Evolutionary conservation across 192 early-diverging fungal genomes (phyloP), one percentile per base, ranked within the genome.

Genomic region (Umbelopsis sp.): DNA sequence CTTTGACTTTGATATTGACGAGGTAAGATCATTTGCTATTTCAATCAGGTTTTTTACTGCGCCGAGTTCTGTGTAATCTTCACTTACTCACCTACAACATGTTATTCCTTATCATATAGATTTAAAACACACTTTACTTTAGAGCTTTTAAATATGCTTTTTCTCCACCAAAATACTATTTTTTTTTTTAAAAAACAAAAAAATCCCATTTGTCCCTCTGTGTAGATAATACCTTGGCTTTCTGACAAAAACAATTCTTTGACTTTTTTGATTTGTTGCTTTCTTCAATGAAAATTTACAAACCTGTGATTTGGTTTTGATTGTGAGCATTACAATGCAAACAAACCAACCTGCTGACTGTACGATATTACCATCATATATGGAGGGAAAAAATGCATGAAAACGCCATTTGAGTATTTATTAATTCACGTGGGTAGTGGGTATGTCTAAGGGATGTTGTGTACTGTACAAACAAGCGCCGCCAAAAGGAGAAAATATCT

Each of bases 1-100:
- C 76, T 87, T 94, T 74, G 95, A 97, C 77, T 94, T 96, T 84
- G 94, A 96, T 71, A 95, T 98, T 79, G 96, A 98, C 82, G 95
- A 96, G 80, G 81, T 88, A 81, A 41, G 38, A 6, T 41, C 38
- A 11, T 41, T 41, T 41, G n/a, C n/a, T 62, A n/a, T 12, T n/a
- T 34, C 16, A 49, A 20, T 34, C 16, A 11, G 1, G 3, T 56
- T 25, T 29, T 17, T 34, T 29, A 62, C 56, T 62, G 56, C 56
- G 56, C 56, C 56, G 20, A 21, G 5, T 17, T 1, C 12, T 62
- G 3, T 54, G 1, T 25, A 54, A n/a, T 41, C 2, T 41, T 0
- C 31, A 16, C 26, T 20, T 14, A 62, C 31, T 12, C 10, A 2
- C 22, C 14, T 53, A 36, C 17, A 34, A 7, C n/a, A 16, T 62